phyloP scores from a whole-genome alignment of 2,329 filamentous ascomycete genomes.

The Aotearoamyces nothofagi region DNA sequence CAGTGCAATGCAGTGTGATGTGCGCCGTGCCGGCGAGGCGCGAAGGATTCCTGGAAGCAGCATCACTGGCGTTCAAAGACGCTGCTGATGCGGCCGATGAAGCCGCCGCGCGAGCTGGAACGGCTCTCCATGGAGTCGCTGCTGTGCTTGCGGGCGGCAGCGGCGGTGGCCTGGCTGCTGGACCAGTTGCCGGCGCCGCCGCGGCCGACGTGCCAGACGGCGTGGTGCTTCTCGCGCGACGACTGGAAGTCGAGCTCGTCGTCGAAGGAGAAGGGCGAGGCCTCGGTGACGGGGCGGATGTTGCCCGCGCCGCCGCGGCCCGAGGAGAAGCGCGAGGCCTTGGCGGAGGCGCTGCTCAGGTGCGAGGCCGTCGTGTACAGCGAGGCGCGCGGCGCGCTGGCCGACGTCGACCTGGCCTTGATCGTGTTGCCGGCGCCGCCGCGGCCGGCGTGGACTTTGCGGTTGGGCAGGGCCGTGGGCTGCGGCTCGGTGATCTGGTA shows the following conservation, averaged over 20 bases:
- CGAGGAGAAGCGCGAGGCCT: slow-evolving; percentile 13
- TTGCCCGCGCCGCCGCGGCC: slow-evolving; percentile 20
- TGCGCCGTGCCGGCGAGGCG: no score
- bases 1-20: no score
- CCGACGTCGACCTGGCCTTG: slow-evolving; percentile 15
- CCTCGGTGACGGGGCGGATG: slow-evolving; percentile 13
- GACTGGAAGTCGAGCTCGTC: slow-evolving; percentile 17
- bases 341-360: slow-evolving; percentile 5
- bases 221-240: slow-evolving; percentile 14
- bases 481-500: slow-evolving; percentile 19
- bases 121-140: no score
- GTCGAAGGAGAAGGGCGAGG: slow-evolving; percentile 18
- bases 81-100: no score
- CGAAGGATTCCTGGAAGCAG: no score
- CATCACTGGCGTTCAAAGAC: no score
- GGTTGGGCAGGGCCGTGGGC: slow-evolving; percentile 11
- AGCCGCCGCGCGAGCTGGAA: no score
- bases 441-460: slow-evolving; percentile 16
- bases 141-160: no score
- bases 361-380: slow-evolving; percentile 11
- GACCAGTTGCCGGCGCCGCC: slow-evolving; percentile 18
- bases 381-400: slow-evolving; percentile 14
- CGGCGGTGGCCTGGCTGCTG: no score
- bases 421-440: slow-evolving; percentile 19
- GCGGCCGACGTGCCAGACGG: slow-evolving; percentile 15